phyloP scores from a whole-genome alignment of 2,329 filamentous ascomycete genomes.

The Graphium sp. region DNA sequence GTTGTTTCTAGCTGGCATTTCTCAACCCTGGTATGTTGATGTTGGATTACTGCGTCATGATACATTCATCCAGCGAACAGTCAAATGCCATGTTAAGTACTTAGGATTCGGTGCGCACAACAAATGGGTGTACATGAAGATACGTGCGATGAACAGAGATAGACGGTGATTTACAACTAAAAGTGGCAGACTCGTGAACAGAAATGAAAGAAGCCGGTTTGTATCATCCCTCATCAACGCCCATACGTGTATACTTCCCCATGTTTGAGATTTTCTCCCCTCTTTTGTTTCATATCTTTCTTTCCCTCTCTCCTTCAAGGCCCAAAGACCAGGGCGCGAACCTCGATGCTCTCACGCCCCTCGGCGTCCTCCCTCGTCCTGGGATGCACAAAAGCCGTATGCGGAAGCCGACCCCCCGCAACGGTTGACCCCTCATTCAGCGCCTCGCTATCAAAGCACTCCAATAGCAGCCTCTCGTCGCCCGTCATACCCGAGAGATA shows the following conservation, averaged over 20 bases:
- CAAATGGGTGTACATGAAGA: too few species aligned
- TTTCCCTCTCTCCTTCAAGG: constrained; percentile 15
- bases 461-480: constrained; percentile 55
- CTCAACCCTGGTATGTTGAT: background rate
- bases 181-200: too few species aligned
- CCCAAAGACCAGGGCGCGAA: constrained; percentile 71
- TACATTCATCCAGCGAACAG: too few species aligned
- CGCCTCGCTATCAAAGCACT: constrained; percentile 59
- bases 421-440: constrained; percentile 29
- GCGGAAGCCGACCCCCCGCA: constrained; percentile 41
- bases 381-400: constrained; percentile 68
- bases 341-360: constrained; percentile 75
- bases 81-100: too few species aligned
- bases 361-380: constrained; percentile 52
- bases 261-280: constrained; percentile 2
- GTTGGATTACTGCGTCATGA: too few species aligned
- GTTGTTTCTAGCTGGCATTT: background rate
- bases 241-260: background rate
- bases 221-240: too few species aligned
- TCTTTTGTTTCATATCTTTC: constrained; percentile 7
- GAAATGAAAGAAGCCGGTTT: too few species aligned
- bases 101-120: too few species aligned
- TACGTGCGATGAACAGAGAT: too few species aligned
- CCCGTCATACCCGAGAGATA: constrained; percentile 68
- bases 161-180: too few species aligned